Conservation (phyloP, 192 early-diverging fungal species). For the Backusella psychrophila region DNA sequence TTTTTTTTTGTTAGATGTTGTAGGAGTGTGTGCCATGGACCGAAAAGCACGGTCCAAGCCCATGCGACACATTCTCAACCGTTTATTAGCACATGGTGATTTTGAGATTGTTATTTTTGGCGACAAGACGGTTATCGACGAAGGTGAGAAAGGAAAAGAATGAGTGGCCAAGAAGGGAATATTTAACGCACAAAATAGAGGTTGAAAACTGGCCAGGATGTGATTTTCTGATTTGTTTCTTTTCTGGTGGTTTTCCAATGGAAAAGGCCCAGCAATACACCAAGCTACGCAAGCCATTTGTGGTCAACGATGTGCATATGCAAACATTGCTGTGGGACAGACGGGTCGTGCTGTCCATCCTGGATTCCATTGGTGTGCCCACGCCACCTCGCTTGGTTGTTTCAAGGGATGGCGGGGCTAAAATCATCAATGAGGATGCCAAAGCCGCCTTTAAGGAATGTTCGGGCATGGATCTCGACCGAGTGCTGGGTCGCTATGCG, state of each 20-base stretch:
- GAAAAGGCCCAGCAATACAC: conserved; percentile 90
- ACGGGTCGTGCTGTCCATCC: conserved; percentile 77
- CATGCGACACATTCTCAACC: conserved; percentile 91
- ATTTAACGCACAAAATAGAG: conserved; percentile 35
- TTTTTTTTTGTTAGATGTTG: conserved; percentile 43
- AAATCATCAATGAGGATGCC: conserved; percentile 21
- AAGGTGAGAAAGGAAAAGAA: too few species aligned
- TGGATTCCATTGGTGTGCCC: conserved; percentile 76
- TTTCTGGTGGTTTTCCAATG: conserved; percentile 89
- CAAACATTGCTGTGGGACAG: conserved; percentile 90
- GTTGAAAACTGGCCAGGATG: conserved; percentile 89
- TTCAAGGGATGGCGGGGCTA: conserved; percentile 66
- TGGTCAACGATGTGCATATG: conserved; percentile 88
- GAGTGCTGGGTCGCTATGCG: conserved; percentile 10
- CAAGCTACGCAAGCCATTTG: conserved; percentile 80
- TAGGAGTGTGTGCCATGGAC: conserved; percentile 92
- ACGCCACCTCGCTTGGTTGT: conserved; percentile 77
- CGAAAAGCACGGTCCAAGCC: conserved; percentile 94
- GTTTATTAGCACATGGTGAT: conserved; percentile 56
- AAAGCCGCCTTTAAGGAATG: conserved; percentile 19
- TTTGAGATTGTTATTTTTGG: conserved; percentile 91
- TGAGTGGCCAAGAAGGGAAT: too few species aligned
- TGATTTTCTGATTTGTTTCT: conserved; percentile 97
- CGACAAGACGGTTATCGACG: conserved; percentile 95
- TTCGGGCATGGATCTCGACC: conserved; percentile 27